phyloP scores from a whole-genome alignment of 495 filamentous ascomycete genomes.

The Sporormia fimetaria region DNA sequence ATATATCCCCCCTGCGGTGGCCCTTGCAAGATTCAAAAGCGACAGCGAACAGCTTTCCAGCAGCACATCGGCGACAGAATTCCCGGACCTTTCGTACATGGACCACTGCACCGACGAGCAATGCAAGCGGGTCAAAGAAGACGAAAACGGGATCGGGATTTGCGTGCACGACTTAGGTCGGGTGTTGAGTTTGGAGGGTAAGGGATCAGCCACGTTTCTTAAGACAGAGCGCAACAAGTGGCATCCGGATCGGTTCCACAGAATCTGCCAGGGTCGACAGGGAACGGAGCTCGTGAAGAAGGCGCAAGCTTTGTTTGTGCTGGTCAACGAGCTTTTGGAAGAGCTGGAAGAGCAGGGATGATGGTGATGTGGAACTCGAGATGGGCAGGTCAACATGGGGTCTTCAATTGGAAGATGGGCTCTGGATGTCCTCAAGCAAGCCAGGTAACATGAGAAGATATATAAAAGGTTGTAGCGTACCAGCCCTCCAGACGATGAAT shows the following conservation, averaged over 20 bases:
- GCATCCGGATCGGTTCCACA: slow-evolving; percentile 18
- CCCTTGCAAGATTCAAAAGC: background rate
- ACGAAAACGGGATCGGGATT: background rate
- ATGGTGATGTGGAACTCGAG: background rate
- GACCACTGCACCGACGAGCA: slow-evolving; percentile 1
- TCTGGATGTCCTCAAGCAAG: too few relatives aligned
- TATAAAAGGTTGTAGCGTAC: too few relatives aligned
- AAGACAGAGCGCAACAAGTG: slow-evolving; percentile 13
- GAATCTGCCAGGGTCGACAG: slow-evolving; percentile 4
- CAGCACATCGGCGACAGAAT: slow-evolving; percentile 1
- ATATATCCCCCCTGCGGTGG: background rate
- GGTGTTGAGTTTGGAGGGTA: slow-evolving; percentile 7
- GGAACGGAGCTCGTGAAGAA: slow-evolving; percentile 8
- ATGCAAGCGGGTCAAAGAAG: slow-evolving; percentile 8
- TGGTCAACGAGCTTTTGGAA: slow-evolving; percentile 10
- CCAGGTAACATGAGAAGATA: too few relatives aligned
- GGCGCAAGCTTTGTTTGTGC: slow-evolving; percentile 10
- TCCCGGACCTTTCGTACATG: slow-evolving; percentile 5
- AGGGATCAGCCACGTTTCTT: slow-evolving; percentile 3
- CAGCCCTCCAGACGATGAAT: too few relatives aligned
- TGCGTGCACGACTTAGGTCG: slow-evolving; percentile 13
- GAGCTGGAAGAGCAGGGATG: slow-evolving; percentile 1
- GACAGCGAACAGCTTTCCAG: background rate
- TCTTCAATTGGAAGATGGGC: background rate
- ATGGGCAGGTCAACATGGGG: background rate